These are phyloP conservation scores for Rhododendron ferrugineum DNA, from an alignment of 148 eudicot genomes.

Conservation along the genomic window DNA sequence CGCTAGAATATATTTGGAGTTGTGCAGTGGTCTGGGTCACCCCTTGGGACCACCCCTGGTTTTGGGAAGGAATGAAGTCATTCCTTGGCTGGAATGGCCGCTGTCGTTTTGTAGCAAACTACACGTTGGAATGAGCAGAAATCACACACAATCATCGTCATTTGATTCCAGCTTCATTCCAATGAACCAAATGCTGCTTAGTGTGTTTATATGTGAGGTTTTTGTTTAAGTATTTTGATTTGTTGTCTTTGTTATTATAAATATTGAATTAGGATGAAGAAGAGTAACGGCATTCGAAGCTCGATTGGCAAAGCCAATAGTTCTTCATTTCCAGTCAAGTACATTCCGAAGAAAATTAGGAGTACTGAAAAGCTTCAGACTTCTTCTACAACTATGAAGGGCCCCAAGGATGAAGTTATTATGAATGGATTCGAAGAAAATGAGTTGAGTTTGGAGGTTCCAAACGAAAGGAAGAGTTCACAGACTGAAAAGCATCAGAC, in stretches of 20 bases:
- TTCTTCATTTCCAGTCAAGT: constrained; percentile 49
- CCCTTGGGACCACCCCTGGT: background rate
- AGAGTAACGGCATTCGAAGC: constrained; percentile 28
- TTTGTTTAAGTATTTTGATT: background rate
- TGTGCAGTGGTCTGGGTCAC: too few species aligned
- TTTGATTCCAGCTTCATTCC: background rate
- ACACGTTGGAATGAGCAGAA: background rate
- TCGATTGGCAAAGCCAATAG: constrained; percentile 25
- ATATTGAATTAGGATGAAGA: constrained; percentile 29
- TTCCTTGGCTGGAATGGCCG: background rate
- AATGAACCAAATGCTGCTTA: background rate
- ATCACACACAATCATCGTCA: background rate
- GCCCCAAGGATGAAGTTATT: constrained; percentile 15
- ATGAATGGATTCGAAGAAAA: constrained; percentile 16
- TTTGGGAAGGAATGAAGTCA: background rate
- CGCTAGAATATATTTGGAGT: too few species aligned
- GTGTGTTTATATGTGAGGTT: background rate
- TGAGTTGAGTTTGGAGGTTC: constrained; percentile 12
- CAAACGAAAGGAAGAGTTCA: background rate
- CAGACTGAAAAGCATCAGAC: background rate
- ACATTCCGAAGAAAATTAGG: constrained; percentile 48
- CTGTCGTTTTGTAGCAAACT: background rate
- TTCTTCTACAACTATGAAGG: constrained; percentile 14
- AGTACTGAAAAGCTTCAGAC: constrained; percentile 18
- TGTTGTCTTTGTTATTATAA: background rate